Evolutionary conservation across 2,329 filamentous ascomycete genomes (phyloP), one percentile per base, ranked within the genome.

Genomic region (Colletotrichum sp.): DNA sequence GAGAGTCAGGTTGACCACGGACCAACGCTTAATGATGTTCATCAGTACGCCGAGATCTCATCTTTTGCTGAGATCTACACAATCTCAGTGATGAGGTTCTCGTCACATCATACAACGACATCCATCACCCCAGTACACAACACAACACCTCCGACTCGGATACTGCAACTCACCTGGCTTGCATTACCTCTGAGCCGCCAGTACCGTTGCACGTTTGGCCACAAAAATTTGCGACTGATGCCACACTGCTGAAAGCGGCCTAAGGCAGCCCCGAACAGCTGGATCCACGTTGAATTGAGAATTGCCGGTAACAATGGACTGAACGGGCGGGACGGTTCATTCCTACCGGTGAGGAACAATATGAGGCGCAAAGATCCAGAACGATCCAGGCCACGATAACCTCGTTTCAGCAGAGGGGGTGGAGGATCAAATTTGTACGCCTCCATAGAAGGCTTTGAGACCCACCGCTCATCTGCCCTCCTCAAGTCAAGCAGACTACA

Each of bases 371-470:
- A 52, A 55, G n/a, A 43, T 65, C 66, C 34, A 70, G 71, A 70
- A 30, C 43, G 32, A 12, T 64, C 65, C 30, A 62, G 67, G 34
- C 67, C 56, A 65, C 66, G 65, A 64, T 73, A 66, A 43, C 65
- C 38, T 43, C 66, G 55, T 62, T n/a, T 36, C 65, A 26, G 60
- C n/a, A 34, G 24, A 56, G 48, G 18, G 21, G 18, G 28, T 64
- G 12, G 32, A 48, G 66, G 43, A 32, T 56, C 34, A n/a, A 48
- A 28, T 65, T 34, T 34, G 68, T 21, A 58, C 48, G 62, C 34
- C 70, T 65, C 64, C 64, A 67, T 62, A 73, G 48, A 73, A 73
- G 16, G 55, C 65, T 75, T 65, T 5, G 38, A 52, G 70, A 38
- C 64, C 73, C 70, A 68, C 70, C 28, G 43, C 60, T 18, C 32